Base-by-base conservation (phyloP, 148 eudicot species). In the Simmondsia chinensis region DNA sequence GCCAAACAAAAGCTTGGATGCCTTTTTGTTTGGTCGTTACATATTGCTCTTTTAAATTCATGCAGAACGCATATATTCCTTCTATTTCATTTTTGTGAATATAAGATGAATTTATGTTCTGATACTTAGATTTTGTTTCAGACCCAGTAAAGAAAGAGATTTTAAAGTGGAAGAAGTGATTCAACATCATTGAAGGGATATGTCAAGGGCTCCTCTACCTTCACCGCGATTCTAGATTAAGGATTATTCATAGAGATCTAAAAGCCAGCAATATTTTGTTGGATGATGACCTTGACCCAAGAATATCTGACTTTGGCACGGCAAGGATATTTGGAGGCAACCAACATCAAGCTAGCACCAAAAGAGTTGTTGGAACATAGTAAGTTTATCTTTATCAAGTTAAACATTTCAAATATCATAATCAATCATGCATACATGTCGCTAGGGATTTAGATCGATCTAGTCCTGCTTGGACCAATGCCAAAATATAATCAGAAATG, bases 271-370 rank as follows among this genome's bases (percentile, higher is more conserved):
- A 48, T 13, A 48, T 48, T 6, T 22, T 48, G 38, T 26, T 48
- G 9, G 53, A 48, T 13, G 40, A 24, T 7, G 20, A 50, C 15
- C 42, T 54, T 19, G 43, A 54, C 20, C 50, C 59, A 1, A 54
- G 34, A 17, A 72, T 72, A 29, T 71, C 69, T 2, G 72, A 71
- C 45, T 71, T 66, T 43, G 76, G 72, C n/a, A 46, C 61, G 59
- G 76, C 72, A 20, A 41, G 58, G 33, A 60, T 54, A 19, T 71
- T 71, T 18, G 68, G 53, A 7, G 46, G 53, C 16, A 33, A 40
- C 7, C 38, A 65, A 14, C 48, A 51, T 34, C 61, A 48, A 14
- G 72, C 39, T 0, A 60, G 61, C 4, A 71, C 72, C 34, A 46
- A 2, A 4, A 46, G 68, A 42, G 40, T 70, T 10, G 65, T 59